phyloP scores from a whole-genome alignment of 139 green algal species.

The Tetraselmis chui region DNA sequence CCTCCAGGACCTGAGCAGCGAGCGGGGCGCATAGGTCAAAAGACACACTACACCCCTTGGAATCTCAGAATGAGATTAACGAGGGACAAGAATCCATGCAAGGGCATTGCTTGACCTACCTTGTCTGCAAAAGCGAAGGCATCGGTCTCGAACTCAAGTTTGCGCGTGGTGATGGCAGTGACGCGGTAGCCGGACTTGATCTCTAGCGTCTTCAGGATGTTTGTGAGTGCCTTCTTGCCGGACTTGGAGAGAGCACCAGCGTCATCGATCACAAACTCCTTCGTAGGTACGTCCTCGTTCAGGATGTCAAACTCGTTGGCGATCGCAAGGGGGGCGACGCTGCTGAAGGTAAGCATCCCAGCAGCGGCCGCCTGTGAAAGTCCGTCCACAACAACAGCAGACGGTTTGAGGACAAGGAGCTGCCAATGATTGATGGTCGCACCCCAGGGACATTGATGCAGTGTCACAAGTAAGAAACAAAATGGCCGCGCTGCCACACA shows the following conservation, averaged over 20 bases:
- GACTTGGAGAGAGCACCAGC: conserved; percentile 71
- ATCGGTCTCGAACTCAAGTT: conserved; percentile 92
- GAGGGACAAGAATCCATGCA: too few species aligned
- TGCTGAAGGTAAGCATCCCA: conserved; percentile 21
- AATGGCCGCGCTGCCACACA: background rate
- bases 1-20: conserved; percentile 55
- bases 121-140: conserved; percentile 93
- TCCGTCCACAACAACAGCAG: too few species aligned
- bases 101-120: too few species aligned
- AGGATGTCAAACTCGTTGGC: conserved; percentile 87
- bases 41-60: too few species aligned
- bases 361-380: conserved; percentile 31
- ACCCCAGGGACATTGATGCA: too few species aligned
- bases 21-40: too few species aligned
- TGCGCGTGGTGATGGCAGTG: conserved; percentile 86
- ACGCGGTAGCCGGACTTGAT: conserved; percentile 77
- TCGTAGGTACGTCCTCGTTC: conserved; percentile 47
- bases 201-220: conserved; percentile 74
- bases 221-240: conserved; percentile 60
- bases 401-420: background rate
- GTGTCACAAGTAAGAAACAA: too few species aligned
- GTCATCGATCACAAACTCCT: conserved; percentile 87
- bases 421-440: background rate
- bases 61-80: too few species aligned
- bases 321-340: conserved; percentile 33